These are phyloP conservation scores for Pulveroboletus ridleyi DNA, from an alignment of 1,284 basidiomycete species.

Conservation along the genomic window DNA sequence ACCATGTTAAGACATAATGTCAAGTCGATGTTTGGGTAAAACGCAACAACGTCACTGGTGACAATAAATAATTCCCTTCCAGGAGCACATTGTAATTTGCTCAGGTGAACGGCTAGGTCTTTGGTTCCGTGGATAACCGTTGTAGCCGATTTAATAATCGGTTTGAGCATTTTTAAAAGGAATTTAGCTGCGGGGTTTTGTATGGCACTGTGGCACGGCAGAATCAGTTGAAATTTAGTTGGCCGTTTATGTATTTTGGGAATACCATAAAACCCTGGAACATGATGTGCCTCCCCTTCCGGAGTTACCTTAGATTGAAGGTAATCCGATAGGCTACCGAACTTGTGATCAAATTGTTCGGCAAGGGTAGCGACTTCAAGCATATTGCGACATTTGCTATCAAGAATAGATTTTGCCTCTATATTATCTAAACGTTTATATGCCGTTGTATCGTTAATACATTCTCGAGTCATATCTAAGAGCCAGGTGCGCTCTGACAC, in stretches of 20 bases:
- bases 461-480: neutral
- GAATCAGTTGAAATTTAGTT: neutral
- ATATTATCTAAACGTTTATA: neutral
- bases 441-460: rapidly evolving
- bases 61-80: neutral
- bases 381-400: neutral
- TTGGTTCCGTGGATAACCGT: slow-evolving; percentile 9
- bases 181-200: slow-evolving; percentile 18
- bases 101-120: slow-evolving; percentile 17
- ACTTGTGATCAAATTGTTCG: neutral
- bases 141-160: neutral
- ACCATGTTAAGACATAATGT: neutral
- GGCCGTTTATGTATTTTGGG: slow-evolving; percentile 21
- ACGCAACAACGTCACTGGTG: slow-evolving; percentile 10
- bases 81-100: rapidly evolving
- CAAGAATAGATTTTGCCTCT: neutral
- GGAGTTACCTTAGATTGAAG: neutral
- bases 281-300: neutral
- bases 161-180: slow-evolving; percentile 20
- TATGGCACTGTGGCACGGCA: neutral
- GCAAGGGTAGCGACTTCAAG: neutral
- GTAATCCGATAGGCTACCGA: neutral
- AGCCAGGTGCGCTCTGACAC: too few relatives aligned
- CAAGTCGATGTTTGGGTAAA: slow-evolving; percentile 9
- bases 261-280: slow-evolving; percentile 15